Evolutionary conservation across 495 filamentous ascomycete genomes (phyloP), one percentile per base, ranked within the genome.

Genomic region (Aspergillus leporis): DNA sequence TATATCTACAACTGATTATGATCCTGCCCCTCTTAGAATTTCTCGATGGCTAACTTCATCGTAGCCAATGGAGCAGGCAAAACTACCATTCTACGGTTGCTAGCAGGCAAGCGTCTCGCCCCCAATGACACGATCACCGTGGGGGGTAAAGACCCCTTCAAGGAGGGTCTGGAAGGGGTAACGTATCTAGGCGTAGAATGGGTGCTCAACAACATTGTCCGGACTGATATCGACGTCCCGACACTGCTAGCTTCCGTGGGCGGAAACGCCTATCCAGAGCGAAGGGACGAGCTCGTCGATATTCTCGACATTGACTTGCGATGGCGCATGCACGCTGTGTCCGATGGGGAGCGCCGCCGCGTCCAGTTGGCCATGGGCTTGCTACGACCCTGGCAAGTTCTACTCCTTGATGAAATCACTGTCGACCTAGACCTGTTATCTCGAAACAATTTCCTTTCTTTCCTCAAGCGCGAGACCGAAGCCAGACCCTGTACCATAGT

Each of bases 361-460:
- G 94, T 99, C 22, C 94, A 99, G 78, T 77, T 99, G 22, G 91
- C 92, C 16, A 98, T 99, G 94, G 94, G 94, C 0, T 73, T 99
- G 41, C 76, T 99, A 18, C 80, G 93, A n/a, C 94, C 94, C 7
- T 99, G 94, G 94, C 83, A 81, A 28, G 87, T 97, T 5, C 74
- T 99, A 41, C 76, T 99, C 62, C 81, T 99, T 16, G 94, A 99
- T 68, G 94, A 99, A 76, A 94, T 99, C 63, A 99, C 94, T 2
- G 95, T 99, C 5, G 94, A 99, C 71, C 70, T 99, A 59, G 94
- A 99, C 65, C 79, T 99, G 28, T 80, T 97, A 58, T 89, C 83
- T 31, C 80, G 94, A 13, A 83, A 83, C 58, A 87, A 92, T 64
- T 99, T 99, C 70, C 78, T 99, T n/a, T 72, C 77, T 3, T 99